Base-by-base conservation (phyloP, 192 early-diverging fungal genomes). In the Coemansia sp. region DNA sequence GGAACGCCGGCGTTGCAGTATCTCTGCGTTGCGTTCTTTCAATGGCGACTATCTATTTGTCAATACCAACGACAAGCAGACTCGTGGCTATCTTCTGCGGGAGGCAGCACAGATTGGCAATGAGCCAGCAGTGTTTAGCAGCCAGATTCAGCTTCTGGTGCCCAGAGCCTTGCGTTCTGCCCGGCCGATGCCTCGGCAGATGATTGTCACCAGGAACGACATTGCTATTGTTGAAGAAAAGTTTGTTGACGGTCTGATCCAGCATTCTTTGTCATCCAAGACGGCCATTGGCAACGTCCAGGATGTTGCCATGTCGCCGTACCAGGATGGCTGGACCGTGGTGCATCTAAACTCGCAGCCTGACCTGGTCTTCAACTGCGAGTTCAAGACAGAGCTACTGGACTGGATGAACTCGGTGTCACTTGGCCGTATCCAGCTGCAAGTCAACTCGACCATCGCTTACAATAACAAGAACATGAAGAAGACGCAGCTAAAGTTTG, bases 11-110 rank as follows among this genome's bases (percentile, higher is more conserved):
- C 80, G 94, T 16, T 92, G 89, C 77, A 89, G 86, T 47, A 59
- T 99, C 42, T 67, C 85, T 26, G 85, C 84, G 38, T 88, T 89
- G 69, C 82, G 95, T 39, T 83, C 88, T 50, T 99, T 92, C 70
- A 62, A 83, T 36, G 96, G 96, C 26, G 96, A 99, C 63, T 97
- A 99, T 64, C 64, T 99, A 28, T 82, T 79, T 40, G 75, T 91
- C 40, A 83, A 77, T 47, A 53, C 21, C 45, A 42, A 52, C 28
- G 39, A 44, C 44, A 34, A 28, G 18, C 56, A 56, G 39, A 51
- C 68, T 11, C 45, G 59, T 28, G 72, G 68, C 8, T 36, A 58
- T 40, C 59, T 71, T 36, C 20, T 80, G 18, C 72, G 79, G 21
- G 72, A 60, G 26, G 62, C 66, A 2, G 58, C 64, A 12, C 67